Conservation (phyloP, 805 yeast species). For the Candida pini region DNA sequence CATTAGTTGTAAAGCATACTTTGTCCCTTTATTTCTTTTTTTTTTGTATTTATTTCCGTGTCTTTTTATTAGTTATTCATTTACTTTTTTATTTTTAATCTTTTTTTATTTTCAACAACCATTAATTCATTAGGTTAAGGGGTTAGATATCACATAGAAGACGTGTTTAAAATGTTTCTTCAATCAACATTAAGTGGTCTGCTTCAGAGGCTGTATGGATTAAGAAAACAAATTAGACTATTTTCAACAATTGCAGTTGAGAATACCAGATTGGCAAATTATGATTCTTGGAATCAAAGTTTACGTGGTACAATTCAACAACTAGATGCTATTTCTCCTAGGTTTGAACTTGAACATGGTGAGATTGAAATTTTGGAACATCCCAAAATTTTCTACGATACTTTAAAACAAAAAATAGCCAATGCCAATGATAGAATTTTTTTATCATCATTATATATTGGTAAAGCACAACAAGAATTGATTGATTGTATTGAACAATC, state of each 20-base stretch:
- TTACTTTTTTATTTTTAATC: too few species aligned
- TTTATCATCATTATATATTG: constrained; percentile 81
- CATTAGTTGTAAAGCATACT: too few species aligned
- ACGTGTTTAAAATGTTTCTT: constrained; percentile 5
- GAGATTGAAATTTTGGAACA: constrained; percentile 56
- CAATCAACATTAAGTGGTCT: constrained; percentile 11
- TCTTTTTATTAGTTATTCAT: too few species aligned
- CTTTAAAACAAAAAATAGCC: constrained; percentile 56
- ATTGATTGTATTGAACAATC: constrained; percentile 59
- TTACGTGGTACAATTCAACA: constrained; percentile 33
- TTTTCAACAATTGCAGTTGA: constrained; percentile 24
- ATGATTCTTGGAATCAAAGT: constrained; percentile 22
- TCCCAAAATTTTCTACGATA: constrained; percentile 70
- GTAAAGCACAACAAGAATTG: constrained; percentile 75
- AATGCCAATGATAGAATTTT: constrained; percentile 64
- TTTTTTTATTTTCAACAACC: too few species aligned
- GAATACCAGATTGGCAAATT: constrained; percentile 20
- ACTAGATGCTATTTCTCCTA: constrained; percentile 59
- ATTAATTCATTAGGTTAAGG: too few species aligned
- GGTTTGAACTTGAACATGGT: constrained; percentile 51
- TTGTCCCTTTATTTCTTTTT: too few species aligned
- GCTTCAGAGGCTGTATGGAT: constrained; percentile 13
- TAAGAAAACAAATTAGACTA: constrained; percentile 12
- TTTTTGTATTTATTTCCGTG: too few species aligned
- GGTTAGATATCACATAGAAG: too few species aligned